Evolutionary conservation across 2,329 filamentous ascomycete species (phyloP), one percentile per base, ranked within the genome.

Genomic region (Arthrobotrys entomopaga): DNA sequence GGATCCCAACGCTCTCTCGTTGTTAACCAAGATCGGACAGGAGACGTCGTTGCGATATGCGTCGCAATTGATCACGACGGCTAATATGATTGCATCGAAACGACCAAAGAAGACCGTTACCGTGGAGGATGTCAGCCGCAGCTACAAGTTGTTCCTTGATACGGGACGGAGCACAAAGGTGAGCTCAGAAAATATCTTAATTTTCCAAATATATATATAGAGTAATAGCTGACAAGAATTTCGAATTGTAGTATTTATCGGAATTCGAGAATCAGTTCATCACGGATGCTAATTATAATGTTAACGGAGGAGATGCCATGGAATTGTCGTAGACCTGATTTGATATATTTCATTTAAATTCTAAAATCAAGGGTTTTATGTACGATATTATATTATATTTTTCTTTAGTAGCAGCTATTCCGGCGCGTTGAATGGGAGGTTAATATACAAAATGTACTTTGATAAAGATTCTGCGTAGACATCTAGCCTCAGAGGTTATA

Each of bases 51-150:
- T 99, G 58, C 87, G 95, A 78, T 99, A 99, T 81, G 94, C 93
- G n/a, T 96, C 92, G 84, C 97, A 99, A 81, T 89, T 99, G 65
- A 97, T 99, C 82, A 96, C 91, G 20, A 97, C 95, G 1, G 95
- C 92, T 3, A 91, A 96, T 81, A 87, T 99, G 50, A 86, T 98
- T 57, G 89, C 88, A 76, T 89, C 91, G 79, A 98, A 97, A 86
- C 88, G 93, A 77, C 90, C 89, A 80, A 79, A 78, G 58, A 75
- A 69, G 42, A 90, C 94, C 79, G 91, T 99, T 54, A 88, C 87
- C 67, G 87, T 97, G 69, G 88, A 92, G 65, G 95, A 99, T 80
- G 93, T 99, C 11, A 91, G 97, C 84, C 88, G 94, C 78, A 96
- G 92, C 83, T 99, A 94, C 85, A 87, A 90, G 80, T 87, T 99